A percentile compares a stretch with the other conserved stretches of the same genome.
These are phyloP conservation scores for Aureobasidium sp. DNA, from an alignment of 2,329 filamentous ascomycete genomes.

Conservation along the genomic window DNA sequence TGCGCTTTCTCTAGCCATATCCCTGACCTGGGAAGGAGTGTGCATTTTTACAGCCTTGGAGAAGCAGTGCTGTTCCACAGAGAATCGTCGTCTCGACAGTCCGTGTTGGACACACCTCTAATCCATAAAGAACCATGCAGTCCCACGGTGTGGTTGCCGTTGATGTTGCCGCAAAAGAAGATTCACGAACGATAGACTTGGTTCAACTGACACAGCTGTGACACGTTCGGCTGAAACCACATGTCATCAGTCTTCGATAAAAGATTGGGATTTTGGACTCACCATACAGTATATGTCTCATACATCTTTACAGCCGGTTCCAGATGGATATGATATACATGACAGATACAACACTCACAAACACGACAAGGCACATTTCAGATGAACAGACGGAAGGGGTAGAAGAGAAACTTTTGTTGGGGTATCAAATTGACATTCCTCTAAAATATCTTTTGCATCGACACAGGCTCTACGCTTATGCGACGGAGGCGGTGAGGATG, in stretches of 20 bases:
- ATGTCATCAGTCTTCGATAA: neutral
- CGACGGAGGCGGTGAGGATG: slow-evolving; percentile 70
- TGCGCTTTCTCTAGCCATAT: neutral
- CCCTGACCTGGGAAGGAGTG: neutral
- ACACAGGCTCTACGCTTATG: slow-evolving; percentile 24
- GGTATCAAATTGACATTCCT: slow-evolving; percentile 13
- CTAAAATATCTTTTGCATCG: slow-evolving; percentile 2
- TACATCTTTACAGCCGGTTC: neutral
- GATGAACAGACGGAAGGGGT: neutral
- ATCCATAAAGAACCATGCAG: neutral
- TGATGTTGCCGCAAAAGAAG: neutral
- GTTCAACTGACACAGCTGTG: neutral
- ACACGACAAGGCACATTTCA: neutral
- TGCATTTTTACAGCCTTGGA: neutral
- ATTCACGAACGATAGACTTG: neutral
- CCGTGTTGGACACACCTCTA: neutral
- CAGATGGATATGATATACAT: neutral
- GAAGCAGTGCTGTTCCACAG: neutral
- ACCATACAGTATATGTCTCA: neutral
- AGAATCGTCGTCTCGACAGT: neutral
- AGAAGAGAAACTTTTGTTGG: slow-evolving; percentile 13
- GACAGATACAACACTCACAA: neutral
- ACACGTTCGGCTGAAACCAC: neutral
- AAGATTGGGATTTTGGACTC: neutral
- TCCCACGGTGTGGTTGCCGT: neutral